Conservation (phyloP, 805 yeast genomes). For the Saturnispora gosingensis region DNA sequence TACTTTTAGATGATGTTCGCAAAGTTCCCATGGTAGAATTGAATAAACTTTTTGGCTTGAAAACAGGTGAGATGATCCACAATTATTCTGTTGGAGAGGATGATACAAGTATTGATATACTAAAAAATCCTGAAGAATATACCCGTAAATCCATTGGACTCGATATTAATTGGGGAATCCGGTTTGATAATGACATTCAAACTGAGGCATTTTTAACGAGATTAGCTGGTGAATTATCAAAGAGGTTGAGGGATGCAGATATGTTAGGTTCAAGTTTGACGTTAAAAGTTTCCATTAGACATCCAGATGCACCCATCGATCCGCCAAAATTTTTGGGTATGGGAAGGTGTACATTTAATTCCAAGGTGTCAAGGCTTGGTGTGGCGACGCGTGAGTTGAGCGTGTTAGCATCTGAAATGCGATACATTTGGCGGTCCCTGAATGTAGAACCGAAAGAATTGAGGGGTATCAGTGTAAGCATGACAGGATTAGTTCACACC, state of each 20-base stretch:
- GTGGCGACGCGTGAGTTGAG: slow-evolving; percentile 52
- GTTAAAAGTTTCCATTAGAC: slow-evolving; percentile 56
- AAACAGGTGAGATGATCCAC: slow-evolving; percentile 57
- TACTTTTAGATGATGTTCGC: slow-evolving; percentile 33
- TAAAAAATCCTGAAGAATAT: slow-evolving; percentile 38
- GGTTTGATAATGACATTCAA: slow-evolving; percentile 55
- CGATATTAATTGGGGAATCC: slow-evolving; percentile 85
- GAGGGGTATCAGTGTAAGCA: slow-evolving; percentile 69
- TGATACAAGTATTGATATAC: slow-evolving; percentile 45
- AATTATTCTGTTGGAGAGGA: slow-evolving; percentile 63
- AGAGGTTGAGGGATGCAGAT: slow-evolving; percentile 39
- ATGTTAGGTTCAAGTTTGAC: slow-evolving; percentile 50
- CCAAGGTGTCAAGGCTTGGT: slow-evolving; percentile 52
- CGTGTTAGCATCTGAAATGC: slow-evolving; percentile 49
- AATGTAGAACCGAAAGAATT: slow-evolving; percentile 51
- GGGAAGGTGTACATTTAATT: slow-evolving; percentile 65
- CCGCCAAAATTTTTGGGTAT: slow-evolving; percentile 79
- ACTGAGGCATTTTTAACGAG: slow-evolving; percentile 53
- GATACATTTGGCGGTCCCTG: slow-evolving; percentile 45
- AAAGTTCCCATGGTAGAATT: slow-evolving; percentile 29
- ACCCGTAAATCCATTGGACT: slow-evolving; percentile 72
- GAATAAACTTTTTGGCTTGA: slow-evolving; percentile 49
- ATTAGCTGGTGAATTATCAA: slow-evolving; percentile 49
- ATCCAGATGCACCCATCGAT: slow-evolving; percentile 57
- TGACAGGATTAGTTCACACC: slow-evolving; percentile 46